These are phyloP conservation scores for Cercospora beticola DNA, from an alignment of 2,329 filamentous ascomycete species.

Conservation along the genomic window DNA sequence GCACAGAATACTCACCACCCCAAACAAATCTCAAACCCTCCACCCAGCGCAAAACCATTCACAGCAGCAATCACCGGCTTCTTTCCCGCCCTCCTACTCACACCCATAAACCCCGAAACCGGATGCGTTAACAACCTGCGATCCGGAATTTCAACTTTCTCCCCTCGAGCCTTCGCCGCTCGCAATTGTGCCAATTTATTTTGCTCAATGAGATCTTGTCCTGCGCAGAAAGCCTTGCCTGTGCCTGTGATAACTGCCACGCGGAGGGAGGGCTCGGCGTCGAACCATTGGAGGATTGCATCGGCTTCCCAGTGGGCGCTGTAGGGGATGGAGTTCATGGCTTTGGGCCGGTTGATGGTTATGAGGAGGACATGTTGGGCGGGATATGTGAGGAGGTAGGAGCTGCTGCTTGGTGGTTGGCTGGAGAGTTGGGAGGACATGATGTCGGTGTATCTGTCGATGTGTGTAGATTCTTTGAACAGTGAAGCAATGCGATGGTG, in stretches of 20 bases:
- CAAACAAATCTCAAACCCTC: constrained; percentile 58
- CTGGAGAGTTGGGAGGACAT: constrained; percentile 26
- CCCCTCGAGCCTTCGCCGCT: constrained; percentile 25
- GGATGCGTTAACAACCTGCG: constrained; percentile 28
- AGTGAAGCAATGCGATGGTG: neutral
- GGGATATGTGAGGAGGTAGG: constrained; percentile 46
- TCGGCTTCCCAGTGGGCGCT: constrained; percentile 52
- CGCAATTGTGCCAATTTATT: constrained; percentile 29
- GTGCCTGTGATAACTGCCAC: constrained; percentile 51
- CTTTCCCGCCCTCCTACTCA: constrained; percentile 58
- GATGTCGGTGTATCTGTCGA: neutral
- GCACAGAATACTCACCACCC: constrained; percentile 43
- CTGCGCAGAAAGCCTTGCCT: constrained; percentile 57
- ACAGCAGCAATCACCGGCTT: constrained; percentile 62
- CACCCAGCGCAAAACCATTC: constrained; percentile 58
- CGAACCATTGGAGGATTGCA: constrained; percentile 55
- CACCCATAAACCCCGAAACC: constrained; percentile 53
- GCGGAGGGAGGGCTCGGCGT: constrained; percentile 38
- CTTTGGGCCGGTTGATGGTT: constrained; percentile 53
- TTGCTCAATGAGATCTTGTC: constrained; percentile 57
- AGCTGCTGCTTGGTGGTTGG: constrained; percentile 28
- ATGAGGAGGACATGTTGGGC: constrained; percentile 52
- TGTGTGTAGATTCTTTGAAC: neutral
- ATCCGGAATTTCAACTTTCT: constrained; percentile 29
- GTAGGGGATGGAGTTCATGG: constrained; percentile 50